Conservation (phyloP, 23 red algal genomes). For the Gracilariopsis chorda region DNA sequence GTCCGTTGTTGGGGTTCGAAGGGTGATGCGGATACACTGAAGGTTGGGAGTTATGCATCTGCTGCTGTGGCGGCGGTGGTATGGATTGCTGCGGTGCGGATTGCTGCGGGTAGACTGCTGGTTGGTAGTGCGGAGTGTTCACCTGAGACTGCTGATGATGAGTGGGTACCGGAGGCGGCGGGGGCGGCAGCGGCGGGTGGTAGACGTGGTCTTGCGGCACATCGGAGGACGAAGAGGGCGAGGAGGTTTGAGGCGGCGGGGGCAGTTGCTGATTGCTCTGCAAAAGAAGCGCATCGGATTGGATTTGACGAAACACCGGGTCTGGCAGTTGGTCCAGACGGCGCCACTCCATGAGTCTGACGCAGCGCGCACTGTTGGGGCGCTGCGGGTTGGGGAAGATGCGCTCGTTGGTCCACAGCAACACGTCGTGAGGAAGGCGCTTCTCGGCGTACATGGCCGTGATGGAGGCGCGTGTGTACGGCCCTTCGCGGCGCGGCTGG, state of each 20-base stretch:
- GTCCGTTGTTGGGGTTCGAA: background rate
- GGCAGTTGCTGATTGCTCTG: background rate
- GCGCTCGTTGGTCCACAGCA: constrained; percentile 42
- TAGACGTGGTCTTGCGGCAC: no score
- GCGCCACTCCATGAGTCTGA: constrained; percentile 31
- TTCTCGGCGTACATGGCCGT: background rate
- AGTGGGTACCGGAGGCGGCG: background rate
- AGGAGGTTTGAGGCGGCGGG: background rate
- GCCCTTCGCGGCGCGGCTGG: background rate
- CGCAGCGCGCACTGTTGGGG: background rate
- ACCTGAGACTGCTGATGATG: background rate
- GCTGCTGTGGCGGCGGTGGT: background rate
- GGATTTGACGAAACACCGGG: constrained; percentile 17
- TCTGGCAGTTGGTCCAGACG: constrained; percentile 44
- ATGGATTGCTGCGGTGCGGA: background rate
- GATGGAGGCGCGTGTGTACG: constrained; percentile 23
- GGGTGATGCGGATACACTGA: background rate
- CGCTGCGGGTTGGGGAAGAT: constrained; percentile 29
- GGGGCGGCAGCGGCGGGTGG: background rate
- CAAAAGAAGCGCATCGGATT: constrained; percentile 1
- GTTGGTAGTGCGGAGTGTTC: background rate
- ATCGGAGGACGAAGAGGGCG: background rate
- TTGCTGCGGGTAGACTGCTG: background rate
- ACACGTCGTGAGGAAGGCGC: background rate
- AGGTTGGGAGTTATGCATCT: background rate